phyloP scores from a whole-genome alignment of 345 rosid genomes.

The Geranium rotundifolium region DNA sequence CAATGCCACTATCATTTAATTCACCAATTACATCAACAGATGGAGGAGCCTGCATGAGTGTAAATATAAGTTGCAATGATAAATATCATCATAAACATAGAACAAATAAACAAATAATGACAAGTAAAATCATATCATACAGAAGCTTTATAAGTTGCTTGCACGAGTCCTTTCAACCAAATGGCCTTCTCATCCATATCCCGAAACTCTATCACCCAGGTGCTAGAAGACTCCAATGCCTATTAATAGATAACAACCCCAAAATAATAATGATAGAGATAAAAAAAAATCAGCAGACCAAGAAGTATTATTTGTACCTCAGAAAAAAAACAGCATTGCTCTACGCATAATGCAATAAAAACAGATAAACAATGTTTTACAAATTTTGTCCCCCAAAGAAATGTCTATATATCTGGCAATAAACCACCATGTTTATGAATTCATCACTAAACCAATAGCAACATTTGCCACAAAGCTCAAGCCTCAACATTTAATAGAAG shows the following conservation, averaged over 20 bases:
- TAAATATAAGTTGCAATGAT: slow-evolving; percentile 5
- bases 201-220: slow-evolving; percentile 79
- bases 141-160: slow-evolving; percentile 92
- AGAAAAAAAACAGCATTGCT: too few species aligned
- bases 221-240: slow-evolving; percentile 90
- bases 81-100: background rate
- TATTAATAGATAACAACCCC: slow-evolving; percentile 13
- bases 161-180: slow-evolving; percentile 83
- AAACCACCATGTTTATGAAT: too few species aligned
- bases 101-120: slow-evolving; percentile 9
- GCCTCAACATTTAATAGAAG: too few species aligned
- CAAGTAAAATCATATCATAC: slow-evolving; percentile 27
- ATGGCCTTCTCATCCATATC: slow-evolving; percentile 58
- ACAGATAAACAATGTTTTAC: too few species aligned
- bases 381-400: too few species aligned
- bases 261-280: background rate
- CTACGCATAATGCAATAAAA: too few species aligned
- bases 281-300: background rate
- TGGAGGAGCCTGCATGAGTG: slow-evolving; percentile 52
- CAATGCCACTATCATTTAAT: slow-evolving; percentile 24
- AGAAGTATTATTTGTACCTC: too few species aligned
- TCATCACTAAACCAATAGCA: too few species aligned
- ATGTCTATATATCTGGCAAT: too few species aligned
- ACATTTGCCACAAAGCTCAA: too few species aligned
- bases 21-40: slow-evolving; percentile 57